Evolutionary conservation across 106 monocot genomes (phyloP), one percentile per base, ranked within the genome.

Genomic region (Dendrobium huoshanense): DNA sequence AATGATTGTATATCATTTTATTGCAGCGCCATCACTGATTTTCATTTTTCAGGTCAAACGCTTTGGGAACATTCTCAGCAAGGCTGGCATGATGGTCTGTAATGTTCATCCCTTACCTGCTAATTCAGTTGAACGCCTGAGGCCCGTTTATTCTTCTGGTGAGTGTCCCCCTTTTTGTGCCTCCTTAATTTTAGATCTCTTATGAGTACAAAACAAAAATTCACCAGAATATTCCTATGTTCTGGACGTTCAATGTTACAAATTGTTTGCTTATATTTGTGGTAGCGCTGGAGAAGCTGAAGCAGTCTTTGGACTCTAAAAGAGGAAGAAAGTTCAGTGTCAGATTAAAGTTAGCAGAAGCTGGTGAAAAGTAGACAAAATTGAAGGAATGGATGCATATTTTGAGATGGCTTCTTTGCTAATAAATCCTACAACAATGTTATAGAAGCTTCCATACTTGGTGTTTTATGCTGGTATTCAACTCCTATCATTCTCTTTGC

Each of bases 61-160:
- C 64, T 96, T 96, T 83, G 87, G 87, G 27, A 88, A 83, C 76
- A 86, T 94, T 80, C 86, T 96, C 59, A 75, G 86, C 51, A 93
- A 96, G 75, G 91, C 87, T 54, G 92, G 82, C 42, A 85, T 81
- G 79, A 80, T 78, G 49, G 84, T 84, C 7, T 93, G 88, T 64
- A 80, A 20, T 70, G 65, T 78, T 77, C 82, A 90, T 59, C 77
- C 80, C 76, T 72, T 93, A 3, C 79, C 88, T 79, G 77, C 84
- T 19, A 85, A 86, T 25, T 80, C 86, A 37, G 22, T 96, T 79
- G 87, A 96, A 81, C 61, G 56, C 59, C 85, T 88, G 70, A 81
- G 83, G 55, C 88, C 96, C 44, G 18, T 79, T 78, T 96, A 87
- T 88, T 81, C 87, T 54, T 79, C 87, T 72, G 96, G 93, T 94